phyloP scores from a whole-genome alignment of 1,284 basidiomycete species.

The Cyathus olla region DNA sequence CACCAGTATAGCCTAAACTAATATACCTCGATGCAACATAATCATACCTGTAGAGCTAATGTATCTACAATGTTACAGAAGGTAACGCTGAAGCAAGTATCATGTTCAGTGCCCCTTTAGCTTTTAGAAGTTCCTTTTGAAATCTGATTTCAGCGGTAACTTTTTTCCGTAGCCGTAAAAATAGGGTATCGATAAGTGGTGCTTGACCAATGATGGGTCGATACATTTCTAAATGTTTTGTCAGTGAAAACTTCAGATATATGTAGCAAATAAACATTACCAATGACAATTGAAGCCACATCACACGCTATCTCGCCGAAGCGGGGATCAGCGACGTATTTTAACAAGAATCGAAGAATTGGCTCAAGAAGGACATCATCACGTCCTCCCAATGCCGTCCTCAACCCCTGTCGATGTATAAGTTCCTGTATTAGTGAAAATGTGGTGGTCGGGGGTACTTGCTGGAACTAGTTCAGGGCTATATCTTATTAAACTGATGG shows the following conservation, averaged over 20 bases:
- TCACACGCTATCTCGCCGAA: conserved; percentile 93
- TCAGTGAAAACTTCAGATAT: too few species aligned
- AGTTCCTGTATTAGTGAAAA: conserved; percentile 97
- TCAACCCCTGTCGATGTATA: conserved; percentile 91
- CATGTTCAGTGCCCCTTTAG: conserved; percentile 95
- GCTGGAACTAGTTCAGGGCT: conserved; percentile 50
- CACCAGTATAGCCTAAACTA: background rate
- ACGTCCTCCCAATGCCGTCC: conserved; percentile 88
- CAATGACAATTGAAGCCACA: conserved; percentile 85
- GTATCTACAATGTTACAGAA: conserved; percentile 19
- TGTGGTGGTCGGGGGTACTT: conserved; percentile 84
- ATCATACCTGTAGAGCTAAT: too few species aligned
- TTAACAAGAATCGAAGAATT: conserved; percentile 86
- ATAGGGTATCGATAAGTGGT: conserved; percentile 90
- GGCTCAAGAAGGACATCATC: conserved; percentile 97
- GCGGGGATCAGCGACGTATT: conserved; percentile 90
- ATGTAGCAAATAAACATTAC: conserved; percentile 52
- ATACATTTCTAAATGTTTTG: conserved; percentile 82
- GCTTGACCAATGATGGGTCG: conserved; percentile 92
- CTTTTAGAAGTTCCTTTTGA: conserved; percentile 88
- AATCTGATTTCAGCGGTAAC: conserved; percentile 90
- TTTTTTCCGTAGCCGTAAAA: conserved; percentile 87
- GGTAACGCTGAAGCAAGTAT: conserved; percentile 77
- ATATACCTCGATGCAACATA: background rate
- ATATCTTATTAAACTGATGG: conserved; percentile 2